These are phyloP conservation scores for Amaranthus hypochondriacus DNA, from an alignment of 148 eudicot genomes.

Conservation along the genomic window DNA sequence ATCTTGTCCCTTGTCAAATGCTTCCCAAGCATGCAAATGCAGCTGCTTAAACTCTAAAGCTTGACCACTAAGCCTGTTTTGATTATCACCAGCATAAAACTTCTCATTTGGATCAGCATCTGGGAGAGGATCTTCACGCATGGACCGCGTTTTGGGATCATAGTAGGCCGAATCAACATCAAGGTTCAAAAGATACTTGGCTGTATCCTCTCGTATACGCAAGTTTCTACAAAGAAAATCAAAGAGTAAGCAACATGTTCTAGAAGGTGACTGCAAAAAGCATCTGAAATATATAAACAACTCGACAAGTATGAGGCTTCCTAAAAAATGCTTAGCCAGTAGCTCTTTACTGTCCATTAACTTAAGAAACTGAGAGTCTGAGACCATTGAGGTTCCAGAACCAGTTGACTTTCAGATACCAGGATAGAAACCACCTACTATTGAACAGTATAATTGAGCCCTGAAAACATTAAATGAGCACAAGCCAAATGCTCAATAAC, in stretches of 20 bases:
- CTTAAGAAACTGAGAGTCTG: neutral
- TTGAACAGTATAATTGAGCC: neutral
- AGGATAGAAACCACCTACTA: neutral
- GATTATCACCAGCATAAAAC: conserved; percentile 81
- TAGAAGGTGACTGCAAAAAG: neutral
- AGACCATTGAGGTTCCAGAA: neutral
- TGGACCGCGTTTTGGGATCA: conserved; percentile 91
- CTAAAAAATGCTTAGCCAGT: neutral
- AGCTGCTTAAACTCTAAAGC: conserved; percentile 88
- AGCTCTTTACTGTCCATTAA: neutral
- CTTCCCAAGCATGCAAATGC: conserved; percentile 85
- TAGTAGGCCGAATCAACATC: conserved; percentile 84
- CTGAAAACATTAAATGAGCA: neutral
- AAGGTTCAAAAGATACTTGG: conserved; percentile 86
- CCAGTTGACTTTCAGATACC: neutral
- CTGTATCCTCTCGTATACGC: conserved; percentile 95
- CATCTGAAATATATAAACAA: neutral
- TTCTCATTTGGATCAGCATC: conserved; percentile 91
- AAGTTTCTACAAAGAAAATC: conserved; percentile 44
- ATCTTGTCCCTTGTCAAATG: conserved; percentile 95
- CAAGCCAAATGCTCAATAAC: neutral
- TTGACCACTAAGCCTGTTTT: conserved; percentile 84
- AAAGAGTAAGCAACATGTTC: neutral
- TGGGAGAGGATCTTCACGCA: conserved; percentile 99
- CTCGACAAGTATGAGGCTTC: neutral